phyloP scores from a whole-genome alignment of 148 eudicot species.

The Nepenthes mirabilis region DNA sequence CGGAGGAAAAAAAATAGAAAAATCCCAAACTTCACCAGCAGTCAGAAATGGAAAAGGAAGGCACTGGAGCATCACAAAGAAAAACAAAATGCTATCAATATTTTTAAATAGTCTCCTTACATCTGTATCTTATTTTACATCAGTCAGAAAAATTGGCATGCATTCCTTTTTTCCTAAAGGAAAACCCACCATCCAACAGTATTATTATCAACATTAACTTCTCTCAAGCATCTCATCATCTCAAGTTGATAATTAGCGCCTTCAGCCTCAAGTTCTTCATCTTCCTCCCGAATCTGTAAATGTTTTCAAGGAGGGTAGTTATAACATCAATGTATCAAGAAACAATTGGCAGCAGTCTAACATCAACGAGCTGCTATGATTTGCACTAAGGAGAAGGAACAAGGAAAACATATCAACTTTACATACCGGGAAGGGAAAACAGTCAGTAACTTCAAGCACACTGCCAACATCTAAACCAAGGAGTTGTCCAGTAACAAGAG shows the following conservation, averaged over 20 bases:
- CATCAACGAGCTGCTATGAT: background rate
- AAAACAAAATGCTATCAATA: no score
- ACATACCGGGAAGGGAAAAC: conserved; percentile 94
- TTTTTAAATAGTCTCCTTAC: no score
- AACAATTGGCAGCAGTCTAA: background rate
- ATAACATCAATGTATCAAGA: background rate
- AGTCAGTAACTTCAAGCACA: conserved; percentile 94
- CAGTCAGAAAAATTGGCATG: no score
- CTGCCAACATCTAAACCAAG: conserved; percentile 98
- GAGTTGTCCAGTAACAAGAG: conserved; percentile 89
- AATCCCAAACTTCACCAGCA: no score
- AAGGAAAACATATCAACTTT: background rate
- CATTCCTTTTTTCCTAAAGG: no score
- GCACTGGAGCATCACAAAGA: no score
- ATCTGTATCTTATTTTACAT: no score
- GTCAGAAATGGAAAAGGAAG: no score
- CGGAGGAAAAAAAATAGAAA: no score
- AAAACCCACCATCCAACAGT: conserved; percentile 91
- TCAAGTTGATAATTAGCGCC: conserved; percentile 98
- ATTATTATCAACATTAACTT: conserved; percentile 97
- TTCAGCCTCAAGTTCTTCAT: conserved; percentile 92
- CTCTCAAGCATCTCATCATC: conserved; percentile 99
- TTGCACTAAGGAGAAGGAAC: background rate
- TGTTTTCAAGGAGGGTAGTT: background rate
- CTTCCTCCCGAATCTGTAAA: conserved; percentile 76